Conservation (phyloP, 345 rosid species). For the Aegle marmelos region DNA sequence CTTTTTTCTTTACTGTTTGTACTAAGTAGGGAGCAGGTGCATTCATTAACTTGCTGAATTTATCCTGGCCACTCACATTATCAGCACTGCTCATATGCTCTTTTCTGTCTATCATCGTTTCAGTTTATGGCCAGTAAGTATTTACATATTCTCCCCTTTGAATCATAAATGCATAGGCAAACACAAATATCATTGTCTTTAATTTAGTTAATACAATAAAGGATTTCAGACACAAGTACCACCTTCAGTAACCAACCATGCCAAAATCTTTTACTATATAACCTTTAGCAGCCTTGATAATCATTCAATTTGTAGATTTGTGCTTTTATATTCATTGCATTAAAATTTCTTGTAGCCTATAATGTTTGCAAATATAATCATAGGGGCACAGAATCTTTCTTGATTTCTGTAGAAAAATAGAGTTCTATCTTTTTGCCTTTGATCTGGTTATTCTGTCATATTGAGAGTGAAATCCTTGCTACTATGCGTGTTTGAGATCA, state of each 20-base stretch:
- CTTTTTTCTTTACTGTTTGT: background rate
- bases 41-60: conserved; percentile 43
- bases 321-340: background rate
- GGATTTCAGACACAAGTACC: background rate
- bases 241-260: background rate
- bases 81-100: conserved; percentile 43
- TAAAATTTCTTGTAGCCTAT: background rate
- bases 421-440: background rate
- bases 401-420: background rate
- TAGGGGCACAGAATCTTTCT: background rate
- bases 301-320: background rate
- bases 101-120: conserved; percentile 33
- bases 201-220: background rate
- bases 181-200: background rate
- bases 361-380: background rate
- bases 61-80: conserved; percentile 56
- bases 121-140: conserved; percentile 48
- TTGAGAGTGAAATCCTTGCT: background rate
- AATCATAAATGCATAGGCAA: background rate
- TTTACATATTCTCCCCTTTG: conserved; percentile 3
- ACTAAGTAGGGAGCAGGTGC: conserved; percentile 52
- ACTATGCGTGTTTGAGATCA: background rate
- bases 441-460: background rate
- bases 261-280: background rate
- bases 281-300: background rate